These are phyloP conservation scores for Delonix regia DNA, from an alignment of 306 rosid species.

Conservation along the genomic window DNA sequence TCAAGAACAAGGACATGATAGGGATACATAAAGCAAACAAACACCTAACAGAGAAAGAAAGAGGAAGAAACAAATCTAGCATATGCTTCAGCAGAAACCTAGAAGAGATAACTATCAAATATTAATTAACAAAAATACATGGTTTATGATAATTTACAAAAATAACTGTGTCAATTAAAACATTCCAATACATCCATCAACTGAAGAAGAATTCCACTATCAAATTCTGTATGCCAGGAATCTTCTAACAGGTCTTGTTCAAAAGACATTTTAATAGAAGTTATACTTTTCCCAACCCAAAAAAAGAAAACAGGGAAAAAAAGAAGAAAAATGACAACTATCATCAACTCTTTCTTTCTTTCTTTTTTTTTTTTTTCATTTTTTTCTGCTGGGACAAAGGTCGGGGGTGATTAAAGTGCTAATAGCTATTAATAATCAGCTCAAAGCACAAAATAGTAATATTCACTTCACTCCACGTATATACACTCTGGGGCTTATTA, in stretches of 20 bases:
- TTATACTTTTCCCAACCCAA: neutral
- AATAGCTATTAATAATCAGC: neutral
- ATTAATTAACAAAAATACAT: neutral
- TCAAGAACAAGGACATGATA: constrained; percentile 19
- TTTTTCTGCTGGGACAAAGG: neutral
- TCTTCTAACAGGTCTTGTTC: neutral
- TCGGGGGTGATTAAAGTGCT: neutral
- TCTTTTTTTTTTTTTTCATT: too few relatives aligned
- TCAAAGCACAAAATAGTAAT: neutral
- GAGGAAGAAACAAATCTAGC: constrained; percentile 11
- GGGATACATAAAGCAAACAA: neutral
- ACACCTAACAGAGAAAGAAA: neutral
- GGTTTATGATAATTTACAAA: neutral
- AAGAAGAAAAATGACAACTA: neutral
- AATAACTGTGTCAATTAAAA: constrained; percentile 15
- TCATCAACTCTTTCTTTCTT: neutral
- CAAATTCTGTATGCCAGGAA: constrained; percentile 1
- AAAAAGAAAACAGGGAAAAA: neutral
- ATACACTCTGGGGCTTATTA: neutral
- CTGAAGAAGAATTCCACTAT: neutral
- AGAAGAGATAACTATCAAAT: neutral
- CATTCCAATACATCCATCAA: constrained; percentile 23
- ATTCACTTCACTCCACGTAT: neutral
- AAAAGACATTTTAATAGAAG: neutral
- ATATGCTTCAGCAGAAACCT: constrained; percentile 8